Evolutionary conservation across 2,329 filamentous ascomycete genomes (phyloP), one percentile per base, ranked within the genome.

Genomic region (Neopestalotiopsis rosae): DNA sequence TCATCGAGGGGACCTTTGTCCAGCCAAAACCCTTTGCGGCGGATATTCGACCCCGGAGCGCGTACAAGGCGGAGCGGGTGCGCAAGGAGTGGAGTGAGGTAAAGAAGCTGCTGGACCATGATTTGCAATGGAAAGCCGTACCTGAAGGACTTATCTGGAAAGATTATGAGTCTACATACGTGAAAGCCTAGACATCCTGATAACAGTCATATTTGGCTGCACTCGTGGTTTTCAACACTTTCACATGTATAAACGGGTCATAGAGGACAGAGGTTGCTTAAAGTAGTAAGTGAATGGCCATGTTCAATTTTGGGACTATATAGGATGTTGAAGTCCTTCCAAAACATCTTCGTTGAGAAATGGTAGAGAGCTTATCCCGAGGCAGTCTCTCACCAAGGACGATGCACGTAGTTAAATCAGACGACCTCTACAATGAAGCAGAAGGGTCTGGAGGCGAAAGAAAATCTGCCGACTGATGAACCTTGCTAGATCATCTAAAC

Each of bases 61-160:
- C 67, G 30, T 65, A 24, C 40, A 67, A 65, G 52, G 58, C 49
- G 13, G 57, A 58, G 7, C 67, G 67, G 13, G 40, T 73, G n/a
- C 65, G 69, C 9, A 32, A 67, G 7, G 71, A 70, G 38, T 73
- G 71, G 71, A 34, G 34, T 3, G 72, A 73, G n/a, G 72, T 73
- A 69, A 69, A 68, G 12, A 70, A 74, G 42, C 57, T 75, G 32
- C 72, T 77, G 5, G 75, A 77, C 68, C 62, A 69, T 6, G 71
- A 75, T 3, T 52, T 71, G 56, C 76, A 77, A 69, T 77, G 76
- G 76, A 74, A 75, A 49, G 59, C 66, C 0, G 73, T 76, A 1
- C 75, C 75, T 3, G 73, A 75, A 45, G 74, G 71, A 4, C 32
- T 76, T 38, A 66, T 74, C 28, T 75, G 65, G 65, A 67, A 28